These are phyloP conservation scores for Ophiostoma himal-ulmi DNA, from an alignment of 2,329 filamentous ascomycete genomes.

Conservation along the genomic window DNA sequence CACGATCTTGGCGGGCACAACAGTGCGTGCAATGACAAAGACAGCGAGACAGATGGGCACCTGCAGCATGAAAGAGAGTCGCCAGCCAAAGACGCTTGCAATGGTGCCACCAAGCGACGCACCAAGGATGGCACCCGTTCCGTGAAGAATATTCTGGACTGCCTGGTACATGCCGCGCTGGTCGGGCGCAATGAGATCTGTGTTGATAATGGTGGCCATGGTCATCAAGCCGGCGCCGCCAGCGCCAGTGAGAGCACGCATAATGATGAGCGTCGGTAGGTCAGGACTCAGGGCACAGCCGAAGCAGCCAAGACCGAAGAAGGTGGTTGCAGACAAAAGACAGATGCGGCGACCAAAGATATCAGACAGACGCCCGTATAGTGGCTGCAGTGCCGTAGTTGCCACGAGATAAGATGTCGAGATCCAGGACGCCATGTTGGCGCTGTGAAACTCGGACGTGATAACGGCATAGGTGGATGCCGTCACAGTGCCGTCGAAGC, in stretches of 20 bases:
- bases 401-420: conserved; percentile 64
- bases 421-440: conserved; percentile 51
- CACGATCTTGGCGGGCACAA: conserved; percentile 9
- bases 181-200: conserved; percentile 63
- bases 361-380: conserved; percentile 45
- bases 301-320: conserved; percentile 36
- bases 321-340: conserved; percentile 53
- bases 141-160: conserved; percentile 64
- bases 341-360: conserved; percentile 65
- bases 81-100: conserved; percentile 60
- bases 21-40: conserved; percentile 30
- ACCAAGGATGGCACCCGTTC: conserved; percentile 60
- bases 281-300: conserved; percentile 54
- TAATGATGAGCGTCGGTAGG: conserved; percentile 42
- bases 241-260: conserved; percentile 47
- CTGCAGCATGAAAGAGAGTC: conserved; percentile 60
- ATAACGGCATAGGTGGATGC: conserved; percentile 65
- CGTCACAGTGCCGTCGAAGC: conserved; percentile 68
- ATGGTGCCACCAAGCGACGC: conserved; percentile 65
- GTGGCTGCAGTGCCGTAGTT: conserved; percentile 66
- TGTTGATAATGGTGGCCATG: conserved; percentile 63
- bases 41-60: conserved; percentile 54
- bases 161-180: conserved; percentile 71
- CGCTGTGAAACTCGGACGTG: conserved; percentile 41
- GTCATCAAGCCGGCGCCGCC: conserved; percentile 68